These are phyloP conservation scores for Chlorophyllum brunneum DNA, from an alignment of 768 basidiomycete species.

Conservation along the genomic window DNA sequence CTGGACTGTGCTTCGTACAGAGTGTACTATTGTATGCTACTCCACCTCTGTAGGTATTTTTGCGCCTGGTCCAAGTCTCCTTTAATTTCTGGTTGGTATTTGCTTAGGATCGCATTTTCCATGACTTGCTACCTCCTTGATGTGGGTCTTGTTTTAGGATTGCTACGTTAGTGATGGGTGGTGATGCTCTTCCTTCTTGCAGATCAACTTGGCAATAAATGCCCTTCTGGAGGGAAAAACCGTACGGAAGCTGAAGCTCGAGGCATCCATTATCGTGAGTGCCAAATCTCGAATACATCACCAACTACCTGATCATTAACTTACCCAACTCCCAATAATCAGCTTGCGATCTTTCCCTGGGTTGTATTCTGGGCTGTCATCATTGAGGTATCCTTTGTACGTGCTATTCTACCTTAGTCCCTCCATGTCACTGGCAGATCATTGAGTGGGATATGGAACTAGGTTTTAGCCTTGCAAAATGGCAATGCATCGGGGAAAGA, in stretches of 20 bases:
- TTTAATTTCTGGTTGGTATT: not conserved
- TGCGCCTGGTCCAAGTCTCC: too few relatives aligned
- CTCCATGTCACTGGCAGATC: not conserved
- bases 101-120: conserved; percentile 2
- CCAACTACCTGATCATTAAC: not conserved
- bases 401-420: not conserved
- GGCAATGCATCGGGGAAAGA: not conserved
- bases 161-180: not conserved
- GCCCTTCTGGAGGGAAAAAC: not conserved
- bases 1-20: conserved; percentile 6
- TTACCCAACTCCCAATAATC: too few relatives aligned
- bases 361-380: conserved; percentile 1
- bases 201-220: conserved; percentile 1
- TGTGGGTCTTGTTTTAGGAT: not conserved
- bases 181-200: not conserved
- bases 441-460: too few relatives aligned
- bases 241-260: not conserved
- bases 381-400: conserved; percentile 5
- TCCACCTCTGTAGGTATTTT: conserved; percentile 1
- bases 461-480: too few relatives aligned
- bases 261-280: conserved; percentile 5
- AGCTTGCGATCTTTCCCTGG: conserved; percentile 2
- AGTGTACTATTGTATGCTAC: conserved; percentile 6
- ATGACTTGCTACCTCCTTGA: conserved; percentile 10
- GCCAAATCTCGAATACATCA: not conserved